Evolutionary conservation across 768 basidiomycete genomes (phyloP).

Genomic region (button mushroom (Agaricus bisporus)): DNA sequence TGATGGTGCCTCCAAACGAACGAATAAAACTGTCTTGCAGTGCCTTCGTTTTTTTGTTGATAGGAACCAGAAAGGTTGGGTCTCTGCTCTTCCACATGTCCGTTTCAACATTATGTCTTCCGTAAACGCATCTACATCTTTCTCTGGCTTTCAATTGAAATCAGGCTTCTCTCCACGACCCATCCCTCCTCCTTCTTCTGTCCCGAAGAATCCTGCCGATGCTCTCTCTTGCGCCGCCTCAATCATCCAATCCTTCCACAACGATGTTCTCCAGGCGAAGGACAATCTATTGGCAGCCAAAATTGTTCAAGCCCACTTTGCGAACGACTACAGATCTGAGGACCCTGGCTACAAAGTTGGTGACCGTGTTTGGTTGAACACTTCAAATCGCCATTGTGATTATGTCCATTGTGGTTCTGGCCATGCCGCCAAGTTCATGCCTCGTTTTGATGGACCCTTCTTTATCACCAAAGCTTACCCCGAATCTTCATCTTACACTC

Average conservation of each 20-base stretch:
- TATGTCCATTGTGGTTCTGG: too few relatives aligned
- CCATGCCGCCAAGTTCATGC: too few relatives aligned
- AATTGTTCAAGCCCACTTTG: not conserved
- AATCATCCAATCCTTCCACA: too few relatives aligned
- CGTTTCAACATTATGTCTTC: constrained; percentile 27
- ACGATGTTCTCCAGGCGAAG: constrained; percentile 17
- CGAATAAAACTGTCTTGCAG: constrained; percentile 24
- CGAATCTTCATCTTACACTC: too few relatives aligned
- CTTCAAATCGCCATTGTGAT: too few relatives aligned
- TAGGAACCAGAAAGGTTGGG: constrained; percentile 23
- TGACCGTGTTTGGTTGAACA: too few relatives aligned
- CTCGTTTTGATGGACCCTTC: too few relatives aligned
- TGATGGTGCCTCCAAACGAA: constrained; percentile 21
- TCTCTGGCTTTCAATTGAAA: constrained; percentile 22
- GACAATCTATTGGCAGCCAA: constrained; percentile 18
- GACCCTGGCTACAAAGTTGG: too few relatives aligned
- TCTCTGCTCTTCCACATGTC: constrained; percentile 13
- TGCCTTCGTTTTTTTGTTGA: constrained; percentile 20
- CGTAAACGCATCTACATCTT: constrained; percentile 21
- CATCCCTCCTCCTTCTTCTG: constrained; percentile 15
- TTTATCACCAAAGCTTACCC: too few relatives aligned
- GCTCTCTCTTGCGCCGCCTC: too few relatives aligned
- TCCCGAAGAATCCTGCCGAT: too few relatives aligned
- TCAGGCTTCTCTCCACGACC: constrained; percentile 15
- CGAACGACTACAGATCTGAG: too few relatives aligned